Base-by-base conservation (phyloP, 306 rosid species). In the Cicer cuneatum region DNA sequence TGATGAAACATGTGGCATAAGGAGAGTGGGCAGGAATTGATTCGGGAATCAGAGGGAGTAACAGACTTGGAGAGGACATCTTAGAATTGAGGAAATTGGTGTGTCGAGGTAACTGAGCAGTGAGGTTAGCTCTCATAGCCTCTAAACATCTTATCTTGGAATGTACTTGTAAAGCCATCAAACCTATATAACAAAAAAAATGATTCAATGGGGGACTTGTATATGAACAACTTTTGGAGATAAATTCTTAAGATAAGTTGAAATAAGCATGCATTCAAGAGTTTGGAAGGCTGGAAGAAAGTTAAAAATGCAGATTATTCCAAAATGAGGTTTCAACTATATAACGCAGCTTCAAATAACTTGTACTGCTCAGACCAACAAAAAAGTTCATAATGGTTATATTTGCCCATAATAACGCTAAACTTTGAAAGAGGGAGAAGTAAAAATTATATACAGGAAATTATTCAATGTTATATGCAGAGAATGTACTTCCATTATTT, bases 91-190 rank as follows among this genome's bases (percentile, higher is more conserved):
- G n/a, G 37, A 54, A 54, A 54, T 54, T 19, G 35, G 61, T 19
- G n/a, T 19, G 37, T 54, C 37, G 37, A 8, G 61, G 37, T 19
- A 8, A 54, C 37, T 5, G n/a, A 10, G 37, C 37, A 19, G 13
- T 19, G 18, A 19, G 61, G n/a, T 19, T 9, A 13, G 7, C 6
- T 52, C 24, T 19, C 87, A 81, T 94, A 94, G 80, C 99, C 99
- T 82, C 76, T 94, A 79, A 94, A 94, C 51, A 94, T 86, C 81
- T 91, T 94, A 82, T 92, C 99, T 80, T 94, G 99, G 76, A 94
- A 94, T 21, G 99, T 94, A 89, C 97, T 94, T 77, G 97, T 94
- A 82, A 94, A 94, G 73, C 97, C 99, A 81, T 94, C 99, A 85
- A 84, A 84, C 80, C 87, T 84, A 68, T 62, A 37, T 62, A 15